Evolutionary conservation across 179 eudicot species (phyloP), one percentile per base, ranked within the genome.

Genomic region (Heliamphora pulchella): DNA sequence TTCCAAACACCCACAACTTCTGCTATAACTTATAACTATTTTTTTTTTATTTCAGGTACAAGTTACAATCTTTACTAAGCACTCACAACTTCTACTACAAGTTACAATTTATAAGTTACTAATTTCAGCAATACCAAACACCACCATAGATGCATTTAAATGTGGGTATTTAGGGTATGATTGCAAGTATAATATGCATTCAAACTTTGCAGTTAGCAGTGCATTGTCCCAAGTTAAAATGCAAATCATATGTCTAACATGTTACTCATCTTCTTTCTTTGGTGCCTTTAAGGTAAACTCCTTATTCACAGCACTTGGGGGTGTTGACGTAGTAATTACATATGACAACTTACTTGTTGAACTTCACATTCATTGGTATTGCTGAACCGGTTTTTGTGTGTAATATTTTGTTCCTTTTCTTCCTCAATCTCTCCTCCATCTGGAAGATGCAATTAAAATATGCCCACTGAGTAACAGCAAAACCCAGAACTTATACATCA

Each of bases 351-450:
- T 84, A 94, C 98, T 91, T 87, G 85, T 89, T 93, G 79, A 94
- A 91, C 61, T 78, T 85, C 63, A 94, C 96, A 80, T 86, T 85
- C 89, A 91, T 91, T 76, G 97, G 96, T 18, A 72, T 78, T 15
- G 89, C 86, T 4, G 98, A 93, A 82, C 98, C 98, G n/a, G 93
- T 91, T 82, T 94, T 94, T 1, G 91, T 78, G 66, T 94, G 98
- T 76, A 93, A 55, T 68, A 94, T 91, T 76, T 85, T 93, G 89
- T 87, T 86, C 86, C 92, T 87, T 83, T 93, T 94, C 87, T 83
- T 91, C 87, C 93, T 93, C 91, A 93, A 78, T 78, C 98, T 91
- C 72, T 94, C 97, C 83, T 91, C 97, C 89, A 94, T 83, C 98
- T 94, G 83, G 75, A 55, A 55, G 78, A 61, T 61, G 69, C 74